Conservation (phyloP, 75 land plant genomes). For the Picea sitchensis region DNA sequence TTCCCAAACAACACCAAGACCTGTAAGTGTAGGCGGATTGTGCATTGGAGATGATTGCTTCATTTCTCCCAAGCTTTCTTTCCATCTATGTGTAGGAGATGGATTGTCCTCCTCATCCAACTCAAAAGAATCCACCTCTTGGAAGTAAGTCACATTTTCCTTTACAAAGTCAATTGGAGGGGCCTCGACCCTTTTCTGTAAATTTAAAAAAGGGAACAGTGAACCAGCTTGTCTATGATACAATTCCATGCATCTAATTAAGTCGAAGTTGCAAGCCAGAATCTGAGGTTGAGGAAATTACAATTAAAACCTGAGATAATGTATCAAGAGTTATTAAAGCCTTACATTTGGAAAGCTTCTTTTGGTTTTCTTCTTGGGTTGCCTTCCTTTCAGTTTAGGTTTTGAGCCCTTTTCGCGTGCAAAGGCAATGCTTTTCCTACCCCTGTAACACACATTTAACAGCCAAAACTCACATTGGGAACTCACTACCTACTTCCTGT, state of each 20-base stretch:
- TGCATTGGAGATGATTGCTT: slow-evolving; percentile 12
- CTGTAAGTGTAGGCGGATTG: slow-evolving; percentile 17
- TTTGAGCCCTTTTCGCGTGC: neutral
- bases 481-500: too few relatives aligned
- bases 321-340: neutral
- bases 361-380: neutral
- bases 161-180: slow-evolving; percentile 36
- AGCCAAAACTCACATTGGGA: too few relatives aligned
- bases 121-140: slow-evolving; percentile 85
- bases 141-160: slow-evolving; percentile 66
- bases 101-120: slow-evolving; percentile 54
- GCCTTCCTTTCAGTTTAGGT: neutral
- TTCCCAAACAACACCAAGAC: slow-evolving; percentile 28
- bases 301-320: neutral
- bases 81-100: slow-evolving; percentile 17
- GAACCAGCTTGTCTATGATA: neutral
- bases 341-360: neutral
- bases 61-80: slow-evolving; percentile 32
- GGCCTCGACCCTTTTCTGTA: neutral
- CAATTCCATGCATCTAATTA: neutral
- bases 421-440: slow-evolving; percentile 8
- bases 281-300: neutral
- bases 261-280: neutral
- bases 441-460: neutral
- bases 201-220: too few relatives aligned